Conservation (phyloP, 2,329 filamentous ascomycete genomes). For the Alternaria brassicae region DNA sequence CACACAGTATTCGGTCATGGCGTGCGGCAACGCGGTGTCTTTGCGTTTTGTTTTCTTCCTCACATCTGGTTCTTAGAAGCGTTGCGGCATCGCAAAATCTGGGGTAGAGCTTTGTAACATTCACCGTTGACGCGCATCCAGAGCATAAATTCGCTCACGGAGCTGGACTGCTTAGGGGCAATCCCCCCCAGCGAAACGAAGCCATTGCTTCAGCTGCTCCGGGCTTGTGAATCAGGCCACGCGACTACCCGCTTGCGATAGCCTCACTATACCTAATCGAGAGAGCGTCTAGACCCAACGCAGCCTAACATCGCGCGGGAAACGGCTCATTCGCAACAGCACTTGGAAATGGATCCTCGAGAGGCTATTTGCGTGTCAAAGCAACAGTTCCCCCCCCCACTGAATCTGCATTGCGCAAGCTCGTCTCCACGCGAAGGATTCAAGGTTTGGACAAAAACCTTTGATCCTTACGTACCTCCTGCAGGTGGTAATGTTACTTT, state of each 20-base stretch:
- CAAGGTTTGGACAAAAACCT: constrained; percentile 17
- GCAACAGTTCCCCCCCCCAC: constrained; percentile 4
- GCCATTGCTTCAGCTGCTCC: constrained; percentile 12
- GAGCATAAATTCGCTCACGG: constrained; percentile 1
- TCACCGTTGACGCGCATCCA: neutral
- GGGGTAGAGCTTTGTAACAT: neutral
- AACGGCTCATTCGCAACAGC: constrained; percentile 3
- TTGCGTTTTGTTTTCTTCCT: neutral
- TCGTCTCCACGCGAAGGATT: constrained; percentile 18
- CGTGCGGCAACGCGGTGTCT: neutral
- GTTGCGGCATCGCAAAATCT: neutral
- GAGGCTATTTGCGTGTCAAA: constrained; percentile 2
- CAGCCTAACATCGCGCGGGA: constrained; percentile 5
- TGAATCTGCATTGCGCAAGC: constrained; percentile 16
- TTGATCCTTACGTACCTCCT: neutral
- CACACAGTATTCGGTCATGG: neutral
- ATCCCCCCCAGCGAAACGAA: constrained; percentile 7
- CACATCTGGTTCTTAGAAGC: neutral
- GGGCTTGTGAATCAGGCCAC: constrained; percentile 17
- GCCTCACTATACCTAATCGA: constrained; percentile 3
- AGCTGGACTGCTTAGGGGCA: constrained; percentile 8
- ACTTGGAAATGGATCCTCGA: neutral
- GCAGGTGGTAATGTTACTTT: neutral
- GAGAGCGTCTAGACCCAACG: neutral
- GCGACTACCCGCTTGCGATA: constrained; percentile 2